Base-by-base conservation (phyloP, 169 alveolate genomes). In the Plasmodium reichenowi region DNA sequence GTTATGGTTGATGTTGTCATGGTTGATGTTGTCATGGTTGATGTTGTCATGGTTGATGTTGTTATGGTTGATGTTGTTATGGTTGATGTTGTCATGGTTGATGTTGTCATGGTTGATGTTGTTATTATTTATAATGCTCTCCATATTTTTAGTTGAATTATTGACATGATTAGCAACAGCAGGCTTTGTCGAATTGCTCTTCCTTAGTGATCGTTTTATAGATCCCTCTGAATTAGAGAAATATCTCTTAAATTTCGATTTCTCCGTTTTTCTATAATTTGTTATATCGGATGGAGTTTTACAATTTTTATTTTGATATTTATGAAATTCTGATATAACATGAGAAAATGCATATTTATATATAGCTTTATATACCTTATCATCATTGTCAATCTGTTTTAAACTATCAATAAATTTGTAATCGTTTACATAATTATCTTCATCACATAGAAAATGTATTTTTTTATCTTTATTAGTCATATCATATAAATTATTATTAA, bases 311-410 rank as follows among this genome's bases (percentile, higher is more conserved):
- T 83, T 54, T 45, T 38, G 43, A 58, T 54, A 64, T 15, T 75
- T 26, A 43, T 45, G 48, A 59, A 78, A 78, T 67, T 78, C 89
- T 64, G 45, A 47, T 43, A 78, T 29, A n/a, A 78, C 89, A 58
- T 78, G 89, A 12, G 89, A 78, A 45, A 78, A 66, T 3, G 89
- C 24, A 45, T 78, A 78, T 78, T 52, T 78, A 59, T 78, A 78
- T 24, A 78, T 66, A 5, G 89, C 63, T 70, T 66, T 78, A 78
- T 78, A 78, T 13, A 78, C 89, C 52, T 26, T 64, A 59, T 78
- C 89, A 2, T 78, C 89, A 29, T 78, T 66, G 29, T 78, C 89
- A 3, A 78, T 29, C 0, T 32, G 6, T 5, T 47, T 78, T 22
- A 78, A 68, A 12, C 66, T 75, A 78, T 78, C 89, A 22, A 76